Base-by-base conservation (phyloP, 78 protist genomes). In the Emiliania huxleyi region DNA sequence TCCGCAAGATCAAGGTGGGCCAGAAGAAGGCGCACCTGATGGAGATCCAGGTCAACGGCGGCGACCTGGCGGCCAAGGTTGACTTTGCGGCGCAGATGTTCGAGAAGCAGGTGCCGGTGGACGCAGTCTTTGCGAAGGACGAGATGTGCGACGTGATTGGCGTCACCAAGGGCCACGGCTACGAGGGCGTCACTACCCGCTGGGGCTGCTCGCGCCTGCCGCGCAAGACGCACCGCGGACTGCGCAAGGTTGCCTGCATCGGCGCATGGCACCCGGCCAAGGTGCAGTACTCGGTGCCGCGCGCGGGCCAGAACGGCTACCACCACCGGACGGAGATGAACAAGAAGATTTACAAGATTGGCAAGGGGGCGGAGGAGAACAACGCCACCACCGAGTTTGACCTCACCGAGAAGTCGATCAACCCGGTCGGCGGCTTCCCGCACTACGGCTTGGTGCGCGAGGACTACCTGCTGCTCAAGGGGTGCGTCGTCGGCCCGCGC, bases 201-300 rank as follows among this genome's bases (percentile, higher is more conserved):
- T 99, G 99, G 99, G 99, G 99, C 73, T 96, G 94, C 94, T 89
- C 95, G 87, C 89, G 94, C 75, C 99, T 99, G 35, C 99, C 99
- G 90, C 96, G 99, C 88, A 99, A 99, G 98, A 98, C 99, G 87
- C 99, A 99, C 98, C 93, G 97, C 44, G 99, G 99, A 97, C 97
- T 98, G 69, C 97, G 99, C 92, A 99, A 99, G 99, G 95, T 94
- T n/a, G 99, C 99, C 55, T 99, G 99, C 93, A 98, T 99, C 91
- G 99, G 99, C 12, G 98, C 99, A 3, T 99, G 99, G 99, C 99
- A 99, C 93, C 99, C 99, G 38, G 96, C 99, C 88, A 96, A 99
- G 90, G 99, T 99, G 85, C 38, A 91, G 46, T 97, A 46, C 96
- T 89, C 99, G 22, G 99, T 99, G 8, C 97, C 99, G 94, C 99